phyloP scores from a whole-genome alignment of 202 grass and related monocot species.

The Hordeum pubiflorum region DNA sequence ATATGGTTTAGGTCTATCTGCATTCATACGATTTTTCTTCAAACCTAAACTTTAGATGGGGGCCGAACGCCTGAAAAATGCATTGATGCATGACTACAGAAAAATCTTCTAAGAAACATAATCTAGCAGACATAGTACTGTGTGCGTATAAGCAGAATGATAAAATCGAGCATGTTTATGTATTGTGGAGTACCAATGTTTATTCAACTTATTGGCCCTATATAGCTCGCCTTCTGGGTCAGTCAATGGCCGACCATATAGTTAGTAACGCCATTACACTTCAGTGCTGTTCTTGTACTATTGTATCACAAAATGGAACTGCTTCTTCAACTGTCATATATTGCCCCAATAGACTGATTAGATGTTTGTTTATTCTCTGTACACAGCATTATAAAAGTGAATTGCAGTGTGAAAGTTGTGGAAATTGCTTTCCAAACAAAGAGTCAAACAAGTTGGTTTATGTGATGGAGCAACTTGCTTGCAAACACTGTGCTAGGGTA shows the following conservation, averaged over 20 bases:
- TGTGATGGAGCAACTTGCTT: conserved; percentile 50
- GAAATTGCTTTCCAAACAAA: conserved; percentile 49
- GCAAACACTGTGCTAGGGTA: conserved; percentile 63
- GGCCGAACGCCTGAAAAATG: too few species aligned
- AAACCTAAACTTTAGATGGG: background rate
- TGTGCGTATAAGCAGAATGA: conserved; percentile 14
- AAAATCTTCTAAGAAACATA: conserved; percentile 12
- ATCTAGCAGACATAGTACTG: background rate
- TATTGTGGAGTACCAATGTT: background rate
- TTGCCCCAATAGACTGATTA: conserved; percentile 29
- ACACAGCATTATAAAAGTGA: conserved; percentile 43
- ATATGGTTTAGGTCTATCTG: background rate
- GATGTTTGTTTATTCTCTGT: conserved; percentile 20
- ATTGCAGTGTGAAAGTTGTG: conserved; percentile 71
- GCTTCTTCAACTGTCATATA: background rate
- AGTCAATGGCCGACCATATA: background rate
- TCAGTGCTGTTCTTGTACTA: background rate
- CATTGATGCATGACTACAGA: too few species aligned
- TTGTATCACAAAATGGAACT: background rate
- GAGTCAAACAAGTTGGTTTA: conserved; percentile 42
- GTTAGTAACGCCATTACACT: background rate
- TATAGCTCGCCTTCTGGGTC: background rate
- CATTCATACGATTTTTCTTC: background rate
- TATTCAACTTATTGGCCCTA: background rate
- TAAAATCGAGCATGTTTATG: conserved; percentile 4